Evolutionary conservation across 495 filamentous ascomycete species (phyloP).

Genomic region (Xylaria grammica): DNA sequence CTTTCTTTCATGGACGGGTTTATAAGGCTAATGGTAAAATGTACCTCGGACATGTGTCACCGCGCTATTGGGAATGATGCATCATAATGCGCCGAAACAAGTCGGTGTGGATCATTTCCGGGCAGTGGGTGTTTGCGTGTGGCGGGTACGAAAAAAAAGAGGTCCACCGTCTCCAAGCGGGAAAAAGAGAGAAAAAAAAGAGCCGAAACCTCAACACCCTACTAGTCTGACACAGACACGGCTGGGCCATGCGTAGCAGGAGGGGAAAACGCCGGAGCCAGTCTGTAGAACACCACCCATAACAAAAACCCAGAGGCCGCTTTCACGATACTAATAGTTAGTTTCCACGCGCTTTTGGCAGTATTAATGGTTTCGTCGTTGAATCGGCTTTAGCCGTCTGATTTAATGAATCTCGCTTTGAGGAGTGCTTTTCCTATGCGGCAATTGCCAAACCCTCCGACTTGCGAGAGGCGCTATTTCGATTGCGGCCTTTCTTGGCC

Average conservation of each 20-base stretch:
- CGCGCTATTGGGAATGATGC: conserved; percentile 14
- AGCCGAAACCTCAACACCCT: background rate
- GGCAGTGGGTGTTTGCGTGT: conserved; percentile 5
- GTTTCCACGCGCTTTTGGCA: no score
- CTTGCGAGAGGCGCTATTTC: conserved; percentile 12
- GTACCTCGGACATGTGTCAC: conserved; percentile 19
- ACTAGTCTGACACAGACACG: background rate
- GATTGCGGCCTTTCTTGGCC: conserved; percentile 14
- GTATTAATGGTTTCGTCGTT: no score
- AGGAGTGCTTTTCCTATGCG: background rate
- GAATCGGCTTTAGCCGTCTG: no score
- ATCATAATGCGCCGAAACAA: conserved; percentile 7
- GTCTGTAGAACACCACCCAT: conserved; percentile 8
- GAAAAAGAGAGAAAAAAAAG: background rate
- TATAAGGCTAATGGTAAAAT: no score
- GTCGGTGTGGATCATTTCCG: conserved; percentile 10
- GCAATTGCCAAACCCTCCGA: conserved; percentile 13
- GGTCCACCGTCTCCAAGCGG: conserved; percentile 4
- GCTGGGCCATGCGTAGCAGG: background rate
- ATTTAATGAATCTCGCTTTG: no score
- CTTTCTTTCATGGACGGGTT: conserved; percentile 7
- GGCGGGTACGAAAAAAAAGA: conserved; percentile 8
- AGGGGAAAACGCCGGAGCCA: background rate
- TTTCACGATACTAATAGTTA: background rate
- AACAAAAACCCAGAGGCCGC: background rate